Conservation (phyloP, 2,329 filamentous ascomycete species). For the Ceratocystis papillata region DNA sequence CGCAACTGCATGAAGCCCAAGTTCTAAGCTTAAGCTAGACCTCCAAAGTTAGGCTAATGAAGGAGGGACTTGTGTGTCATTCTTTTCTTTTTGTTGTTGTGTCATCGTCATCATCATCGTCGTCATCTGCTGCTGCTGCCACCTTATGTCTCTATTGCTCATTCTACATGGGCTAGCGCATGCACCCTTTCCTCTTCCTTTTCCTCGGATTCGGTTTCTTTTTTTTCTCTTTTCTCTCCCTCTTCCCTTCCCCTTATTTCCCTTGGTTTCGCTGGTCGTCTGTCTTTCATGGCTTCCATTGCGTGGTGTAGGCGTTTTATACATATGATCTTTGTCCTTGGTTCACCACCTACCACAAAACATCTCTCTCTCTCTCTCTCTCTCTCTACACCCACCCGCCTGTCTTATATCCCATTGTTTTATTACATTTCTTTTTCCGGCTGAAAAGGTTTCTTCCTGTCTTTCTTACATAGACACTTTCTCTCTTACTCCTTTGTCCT, state of each 20-base stretch:
- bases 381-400: not conserved
- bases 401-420: slow-evolving; percentile 24
- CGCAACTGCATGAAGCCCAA: slow-evolving; percentile 83
- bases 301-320: slow-evolving; percentile 18
- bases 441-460: slow-evolving; percentile 3
- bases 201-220: not conserved
- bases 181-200: not conserved
- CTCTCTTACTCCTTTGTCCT: slow-evolving; percentile 4
- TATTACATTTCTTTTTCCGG: slow-evolving; percentile 23
- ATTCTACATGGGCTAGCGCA: slow-evolving; percentile 2
- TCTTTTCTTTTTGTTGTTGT: slow-evolving; percentile 14
- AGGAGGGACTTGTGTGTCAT: slow-evolving; percentile 22
- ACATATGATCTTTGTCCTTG: slow-evolving; percentile 22
- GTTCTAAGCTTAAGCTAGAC: slow-evolving; percentile 36
- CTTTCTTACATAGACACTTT: slow-evolving; percentile 1
- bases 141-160: slow-evolving; percentile 16
- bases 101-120: slow-evolving; percentile 20
- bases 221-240: not conserved
- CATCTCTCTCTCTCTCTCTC: not conserved
- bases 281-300: slow-evolving; percentile 16
- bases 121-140: slow-evolving; percentile 15
- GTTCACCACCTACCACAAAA: slow-evolving; percentile 17
- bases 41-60: slow-evolving; percentile 23
- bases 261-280: slow-evolving; percentile 18
- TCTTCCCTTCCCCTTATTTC: slow-evolving; percentile 21